Base-by-base conservation (phyloP, 2,329 filamentous ascomycete species). In the Tolypocladium nubicola region DNA sequence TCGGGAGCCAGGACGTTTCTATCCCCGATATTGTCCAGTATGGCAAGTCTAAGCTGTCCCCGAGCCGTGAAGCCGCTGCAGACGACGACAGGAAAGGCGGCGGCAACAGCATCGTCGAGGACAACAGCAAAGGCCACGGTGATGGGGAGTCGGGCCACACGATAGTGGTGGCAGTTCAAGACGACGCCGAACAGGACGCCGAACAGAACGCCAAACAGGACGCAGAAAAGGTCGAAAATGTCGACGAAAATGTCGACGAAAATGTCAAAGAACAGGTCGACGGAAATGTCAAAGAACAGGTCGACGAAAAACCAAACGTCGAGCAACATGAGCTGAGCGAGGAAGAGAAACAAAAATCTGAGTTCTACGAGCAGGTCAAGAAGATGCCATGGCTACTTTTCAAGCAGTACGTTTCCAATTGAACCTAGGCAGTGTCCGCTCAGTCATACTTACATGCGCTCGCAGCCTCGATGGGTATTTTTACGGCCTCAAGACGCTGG, bases 401-500 rank as follows among this genome's bases (percentile, higher is more conserved):
- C 57, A 69, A 63, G 62, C 71, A 72, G 72, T 74, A 62, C 37
- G 71, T 68, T 21, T 30, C 26, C 45, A 30, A 4, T 10, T 10
- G 10, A 33, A 26, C 33, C 23, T 38, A 14, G 3, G 38, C 47
- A 54, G 57, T 50, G 5, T 37, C 9, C 19, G 4, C 30, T 8
- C 19, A 19, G 13, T 7, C 30, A 13, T 26, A 52, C 47, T 52
- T 45, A 37, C 30, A 14, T 14, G 0, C 45, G 23, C 0, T 39
- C 38, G 8, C 61, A 95, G 93, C 64, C 84, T 96, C 56, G 84
- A 87, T 62, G 82, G 87, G 50, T 96, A 93, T 69, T 90, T 89
- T 70, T 85, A 87, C 45, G 91, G 91, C 6, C 78, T 96, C 57
- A 83, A 86, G 63, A 83, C 83, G 0, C 70, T 96, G 58, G 84